Base-by-base conservation (phyloP, 345 rosid species). In the Arabis hirsuta region DNA sequence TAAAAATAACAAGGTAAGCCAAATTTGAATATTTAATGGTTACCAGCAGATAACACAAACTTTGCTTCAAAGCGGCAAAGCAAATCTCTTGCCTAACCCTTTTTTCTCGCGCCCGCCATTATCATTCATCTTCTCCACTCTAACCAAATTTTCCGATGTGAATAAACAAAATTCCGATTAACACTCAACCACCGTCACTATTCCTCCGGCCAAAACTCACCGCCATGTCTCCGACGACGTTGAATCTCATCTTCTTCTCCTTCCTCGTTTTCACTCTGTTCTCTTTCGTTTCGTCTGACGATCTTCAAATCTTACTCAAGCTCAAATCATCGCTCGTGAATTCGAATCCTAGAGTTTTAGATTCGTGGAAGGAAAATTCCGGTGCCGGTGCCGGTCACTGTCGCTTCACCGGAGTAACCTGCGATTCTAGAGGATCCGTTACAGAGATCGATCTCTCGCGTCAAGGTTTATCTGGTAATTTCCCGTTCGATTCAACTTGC, bases 401-500 rank as follows among this genome's bases (percentile, higher is more conserved):
- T 71, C 16, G 39, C 7, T 93, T 93, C 83, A 6, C 74, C 4
- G 98, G 98, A 72, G 63, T 93, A 77, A 77, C 86, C 29, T 90
- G 97, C 59, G 65, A 81, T 55, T 47, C 73, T 1, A 46, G n/a
- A 1, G 70, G 79, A 19, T 84, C 71, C 9, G 94, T 93, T 16
- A 74, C 67, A 14, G 90, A 83, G 67, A 83, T 93, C 47, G 90
- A 90, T 58, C 97, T 93, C 70, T 86, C 98, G 0, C 74, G 32
- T 16, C 82, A 9, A 14, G 64, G 63, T 13, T 72, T 89, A 58
- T 14, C 63, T 0, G 97, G 98, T 16, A 12, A 8, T 0, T 76
- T 91, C 26, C 87, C 89, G 8, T 71, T 91, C 12, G 79, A 70
- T 65, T 84, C 83, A 0, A 53, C 89, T 5, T 94, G 96, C 67